Evolutionary conservation across 495 filamentous ascomycete species (phyloP).

Genomic region (Penicillium verhagenii): DNA sequence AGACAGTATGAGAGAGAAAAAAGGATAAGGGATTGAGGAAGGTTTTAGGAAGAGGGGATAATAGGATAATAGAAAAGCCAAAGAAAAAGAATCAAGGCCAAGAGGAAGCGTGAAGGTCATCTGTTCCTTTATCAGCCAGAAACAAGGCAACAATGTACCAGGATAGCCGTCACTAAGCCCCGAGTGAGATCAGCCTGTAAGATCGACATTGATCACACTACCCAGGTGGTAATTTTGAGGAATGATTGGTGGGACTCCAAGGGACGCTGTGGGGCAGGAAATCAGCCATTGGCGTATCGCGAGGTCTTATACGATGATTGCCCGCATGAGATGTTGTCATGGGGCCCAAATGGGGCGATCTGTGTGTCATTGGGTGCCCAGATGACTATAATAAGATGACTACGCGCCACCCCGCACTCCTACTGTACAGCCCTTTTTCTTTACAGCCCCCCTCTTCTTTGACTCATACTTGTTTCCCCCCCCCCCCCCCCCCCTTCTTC

Average conservation of each 20-base stretch:
- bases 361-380: slow-evolving; percentile 9
- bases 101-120: neutral
- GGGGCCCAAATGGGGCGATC: slow-evolving; percentile 11
- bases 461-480: slow-evolving; percentile 6
- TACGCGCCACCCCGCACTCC: slow-evolving; percentile 19
- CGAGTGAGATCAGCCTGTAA: slow-evolving; percentile 7
- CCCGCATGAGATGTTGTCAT: slow-evolving; percentile 29
- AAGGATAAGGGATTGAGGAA: neutral
- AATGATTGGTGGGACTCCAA: neutral
- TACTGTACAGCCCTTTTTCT: neutral
- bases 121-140: neutral
- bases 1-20: too few species aligned
- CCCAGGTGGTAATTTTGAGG: neutral
- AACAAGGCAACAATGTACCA: neutral
- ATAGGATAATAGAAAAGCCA: too few species aligned
- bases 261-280: neutral
- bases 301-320: slow-evolving; percentile 12
- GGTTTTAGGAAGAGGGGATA: too few species aligned
- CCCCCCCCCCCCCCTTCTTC: neutral
- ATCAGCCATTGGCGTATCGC: neutral
- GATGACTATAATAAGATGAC: slow-evolving; percentile 2
- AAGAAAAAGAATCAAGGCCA: too few species aligned
- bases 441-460: slow-evolving; percentile 2
- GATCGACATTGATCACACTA: slow-evolving; percentile 8
- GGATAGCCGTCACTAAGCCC: neutral